Percentiles rank a stretch among this genome's conserved stretches.
phyloP scores from a whole-genome alignment of 345 rosid species.

The Citrus cavaleriei region DNA sequence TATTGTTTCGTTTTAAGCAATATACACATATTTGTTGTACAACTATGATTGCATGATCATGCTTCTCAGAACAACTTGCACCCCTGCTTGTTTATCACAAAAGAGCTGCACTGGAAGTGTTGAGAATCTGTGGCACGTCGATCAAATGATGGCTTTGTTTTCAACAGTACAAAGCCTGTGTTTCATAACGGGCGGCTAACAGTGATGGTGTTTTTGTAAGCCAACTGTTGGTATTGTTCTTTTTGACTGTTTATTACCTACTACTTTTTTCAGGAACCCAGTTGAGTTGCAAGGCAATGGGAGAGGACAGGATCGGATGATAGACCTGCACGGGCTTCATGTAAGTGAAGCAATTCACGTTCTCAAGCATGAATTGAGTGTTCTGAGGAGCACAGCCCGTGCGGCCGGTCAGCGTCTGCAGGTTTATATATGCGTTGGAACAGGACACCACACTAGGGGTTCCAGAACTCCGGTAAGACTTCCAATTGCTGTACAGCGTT shows the following conservation, averaged over 20 bases:
- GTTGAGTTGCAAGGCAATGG: slow-evolving; percentile 52
- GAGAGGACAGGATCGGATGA: slow-evolving; percentile 86
- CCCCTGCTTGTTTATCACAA: background rate
- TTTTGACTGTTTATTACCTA: background rate
- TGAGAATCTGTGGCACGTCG: background rate
- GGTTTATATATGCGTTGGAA: slow-evolving; percentile 89
- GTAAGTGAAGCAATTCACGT: slow-evolving; percentile 83
- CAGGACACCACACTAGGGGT: slow-evolving; percentile 95
- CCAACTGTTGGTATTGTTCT: slow-evolving; percentile 11
- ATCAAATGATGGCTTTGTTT: background rate
- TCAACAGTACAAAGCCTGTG: background rate
- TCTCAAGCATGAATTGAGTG: slow-evolving; percentile 78
- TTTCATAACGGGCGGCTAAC: background rate
- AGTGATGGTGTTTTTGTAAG: background rate
- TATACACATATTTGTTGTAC: background rate
- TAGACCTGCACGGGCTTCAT: slow-evolving; percentile 96
- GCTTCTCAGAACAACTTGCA: background rate
- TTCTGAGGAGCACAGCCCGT: slow-evolving; percentile 64
- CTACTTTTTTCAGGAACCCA: slow-evolving; percentile 59
- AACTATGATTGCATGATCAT: background rate
- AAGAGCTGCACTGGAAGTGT: background rate
- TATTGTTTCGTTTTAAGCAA: background rate
- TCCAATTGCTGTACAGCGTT: slow-evolving; percentile 84
- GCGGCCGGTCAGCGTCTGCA: slow-evolving; percentile 83
- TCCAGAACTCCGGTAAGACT: slow-evolving; percentile 89